Evolutionary conservation across 768 basidiomycete species (phyloP).

Genomic region (Leccinum uliginosum): DNA sequence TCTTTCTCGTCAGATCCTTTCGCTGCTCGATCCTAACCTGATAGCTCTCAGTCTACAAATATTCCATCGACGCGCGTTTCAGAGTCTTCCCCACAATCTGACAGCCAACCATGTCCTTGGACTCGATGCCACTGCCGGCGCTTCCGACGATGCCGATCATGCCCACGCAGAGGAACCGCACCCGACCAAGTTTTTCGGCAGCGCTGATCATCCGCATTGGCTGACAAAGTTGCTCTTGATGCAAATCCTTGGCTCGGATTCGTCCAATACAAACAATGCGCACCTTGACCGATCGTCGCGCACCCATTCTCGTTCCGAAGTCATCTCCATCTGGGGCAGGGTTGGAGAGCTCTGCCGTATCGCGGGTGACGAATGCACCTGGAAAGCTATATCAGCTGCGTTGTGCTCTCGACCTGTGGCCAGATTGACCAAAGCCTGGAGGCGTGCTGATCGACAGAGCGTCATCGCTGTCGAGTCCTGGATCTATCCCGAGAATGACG

Average conservation of each 20-base stretch:
- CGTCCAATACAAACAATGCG: slow-evolving; percentile 30
- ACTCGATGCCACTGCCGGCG: slow-evolving; percentile 18
- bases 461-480: slow-evolving; percentile 61
- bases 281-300: slow-evolving; percentile 42
- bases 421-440: slow-evolving; percentile 76
- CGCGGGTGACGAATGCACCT: slow-evolving; percentile 77
- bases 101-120: slow-evolving; percentile 43
- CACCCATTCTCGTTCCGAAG: slow-evolving; percentile 68
- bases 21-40: slow-evolving; percentile 55
- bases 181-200: slow-evolving; percentile 53
- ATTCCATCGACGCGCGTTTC: slow-evolving; percentile 54
- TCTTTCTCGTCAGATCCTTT: slow-evolving; percentile 61
- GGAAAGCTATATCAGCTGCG: slow-evolving; percentile 68
- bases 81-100: slow-evolving; percentile 50
- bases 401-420: slow-evolving; percentile 73
- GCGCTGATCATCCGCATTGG: slow-evolving; percentile 74
- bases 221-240: slow-evolving; percentile 67
- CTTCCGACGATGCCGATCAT: slow-evolving; percentile 5
- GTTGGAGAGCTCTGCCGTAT: slow-evolving; percentile 69
- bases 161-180: slow-evolving; percentile 8
- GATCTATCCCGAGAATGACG: slow-evolving; percentile 46
- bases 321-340: slow-evolving; percentile 68
- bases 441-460: slow-evolving; percentile 59
- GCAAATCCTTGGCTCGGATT: slow-evolving; percentile 65
- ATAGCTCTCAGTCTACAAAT: slow-evolving; percentile 60